Conservation (phyloP, 306 rosid species). For the Crotalaria pallida region DNA sequence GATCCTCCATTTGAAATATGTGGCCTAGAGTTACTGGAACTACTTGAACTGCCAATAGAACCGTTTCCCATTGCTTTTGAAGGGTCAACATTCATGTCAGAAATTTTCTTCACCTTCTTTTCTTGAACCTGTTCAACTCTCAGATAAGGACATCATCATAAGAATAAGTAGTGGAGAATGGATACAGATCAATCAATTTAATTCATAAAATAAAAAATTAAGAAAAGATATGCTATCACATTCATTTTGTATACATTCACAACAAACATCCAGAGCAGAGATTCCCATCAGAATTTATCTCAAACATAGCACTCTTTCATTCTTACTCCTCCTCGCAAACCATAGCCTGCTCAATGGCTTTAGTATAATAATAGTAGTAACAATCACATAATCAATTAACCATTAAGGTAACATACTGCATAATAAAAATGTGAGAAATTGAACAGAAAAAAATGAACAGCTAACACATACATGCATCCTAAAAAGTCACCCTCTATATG, state of each 20-base stretch:
- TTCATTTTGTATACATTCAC: constrained; percentile 2
- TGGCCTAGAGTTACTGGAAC: constrained; percentile 48
- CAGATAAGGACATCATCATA: constrained; percentile 23
- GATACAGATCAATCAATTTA: constrained; percentile 16
- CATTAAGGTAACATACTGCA: not conserved
- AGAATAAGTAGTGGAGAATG: constrained; percentile 8
- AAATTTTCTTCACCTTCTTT: constrained; percentile 92
- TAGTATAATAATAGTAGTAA: not conserved
- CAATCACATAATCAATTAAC: not conserved
- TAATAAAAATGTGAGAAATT: not conserved
- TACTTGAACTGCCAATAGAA: constrained; percentile 78
- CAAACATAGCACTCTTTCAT: not conserved
- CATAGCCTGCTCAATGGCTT: not conserved
- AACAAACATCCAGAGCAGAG: not conserved
- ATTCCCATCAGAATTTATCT: not conserved
- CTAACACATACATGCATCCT: not conserved
- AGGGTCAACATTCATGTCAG: constrained; percentile 81
- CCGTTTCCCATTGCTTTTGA: constrained; percentile 74
- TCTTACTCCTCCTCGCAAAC: not conserved
- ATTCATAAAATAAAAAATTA: not conserved
- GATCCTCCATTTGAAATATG: constrained; percentile 80
- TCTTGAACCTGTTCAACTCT: constrained; percentile 77
- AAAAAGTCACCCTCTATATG: not conserved
- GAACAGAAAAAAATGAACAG: not conserved
- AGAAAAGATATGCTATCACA: not conserved